Conservation (phyloP, 352 stramenopile species). For the Thraustochytrium sp. region DNA sequence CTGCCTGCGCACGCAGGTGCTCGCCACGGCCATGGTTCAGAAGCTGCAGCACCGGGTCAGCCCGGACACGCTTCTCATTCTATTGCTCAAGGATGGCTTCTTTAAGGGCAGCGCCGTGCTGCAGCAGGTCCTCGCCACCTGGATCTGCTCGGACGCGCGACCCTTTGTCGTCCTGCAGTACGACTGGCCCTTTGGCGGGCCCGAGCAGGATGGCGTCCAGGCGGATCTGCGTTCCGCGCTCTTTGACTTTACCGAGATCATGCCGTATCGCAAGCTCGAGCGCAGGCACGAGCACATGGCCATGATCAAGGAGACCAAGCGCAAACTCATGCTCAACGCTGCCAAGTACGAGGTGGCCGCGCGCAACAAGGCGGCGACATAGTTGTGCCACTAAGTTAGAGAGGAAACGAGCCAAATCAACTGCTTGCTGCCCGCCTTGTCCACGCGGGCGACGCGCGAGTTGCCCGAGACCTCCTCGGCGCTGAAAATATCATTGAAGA, state of each 20-base stretch:
- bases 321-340: background rate
- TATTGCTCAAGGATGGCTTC: conserved; percentile 18
- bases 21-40: background rate
- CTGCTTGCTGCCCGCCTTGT: too few species aligned
- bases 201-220: background rate
- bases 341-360: background rate
- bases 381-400: too few species aligned
- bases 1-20: background rate
- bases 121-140: background rate
- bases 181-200: conserved; percentile 2
- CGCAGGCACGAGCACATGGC: background rate
- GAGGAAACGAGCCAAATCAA: too few species aligned
- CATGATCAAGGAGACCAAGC: conserved; percentile 30
- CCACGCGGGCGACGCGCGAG: too few species aligned
- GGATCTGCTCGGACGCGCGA: background rate
- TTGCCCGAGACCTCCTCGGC: too few species aligned
- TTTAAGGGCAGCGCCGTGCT: background rate
- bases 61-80: background rate
- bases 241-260: conserved; percentile 11
- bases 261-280: background rate
- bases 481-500: too few species aligned
- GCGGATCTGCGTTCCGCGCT: background rate
- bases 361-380: background rate
- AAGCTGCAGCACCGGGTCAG: background rate
- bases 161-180: background rate